Conservation (phyloP, 805 yeast species). For the Ascoidea rubescens region DNA sequence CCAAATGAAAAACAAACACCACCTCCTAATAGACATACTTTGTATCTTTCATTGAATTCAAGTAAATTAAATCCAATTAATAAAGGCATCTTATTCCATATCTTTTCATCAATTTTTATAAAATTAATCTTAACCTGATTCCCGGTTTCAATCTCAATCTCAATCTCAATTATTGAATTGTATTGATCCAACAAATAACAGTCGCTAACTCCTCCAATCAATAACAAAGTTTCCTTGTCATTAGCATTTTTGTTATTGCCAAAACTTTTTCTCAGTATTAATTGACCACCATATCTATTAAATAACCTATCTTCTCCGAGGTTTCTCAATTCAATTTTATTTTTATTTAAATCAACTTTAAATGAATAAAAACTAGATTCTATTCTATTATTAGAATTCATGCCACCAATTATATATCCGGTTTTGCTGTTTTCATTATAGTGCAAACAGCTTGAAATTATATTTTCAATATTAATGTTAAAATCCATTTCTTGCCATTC, state of each 20-base stretch:
- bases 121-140: slow-evolving; percentile 7
- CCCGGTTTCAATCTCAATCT: slow-evolving; percentile 10
- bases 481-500: slow-evolving; percentile 14
- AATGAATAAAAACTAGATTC: slow-evolving; percentile 20
- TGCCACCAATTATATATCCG: slow-evolving; percentile 40
- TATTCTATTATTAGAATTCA: slow-evolving; percentile 14
- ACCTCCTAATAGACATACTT: slow-evolving; percentile 45
- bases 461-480: slow-evolving; percentile 7
- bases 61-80: slow-evolving; percentile 39
- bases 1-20: slow-evolving; percentile 80
- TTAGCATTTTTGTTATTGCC: slow-evolving; percentile 10
- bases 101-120: slow-evolving; percentile 18
- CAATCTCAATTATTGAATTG: slow-evolving; percentile 24
- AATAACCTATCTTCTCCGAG: slow-evolving; percentile 18
- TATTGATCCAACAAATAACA: slow-evolving; percentile 18
- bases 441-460: slow-evolving; percentile 11
- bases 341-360: slow-evolving; percentile 10
- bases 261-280: slow-evolving; percentile 5
- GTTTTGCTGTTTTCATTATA: slow-evolving; percentile 13
- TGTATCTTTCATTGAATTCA: slow-evolving; percentile 11
- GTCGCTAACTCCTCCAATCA: slow-evolving; percentile 48
- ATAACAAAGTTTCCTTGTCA: slow-evolving; percentile 20
- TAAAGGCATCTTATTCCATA: slow-evolving; percentile 31
- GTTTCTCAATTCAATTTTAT: slow-evolving; percentile 12
- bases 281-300: slow-evolving; percentile 36